These are phyloP conservation scores for Penicillium sclerotigenum DNA, from an alignment of 2,329 filamentous ascomycete species.

Conservation along the genomic window DNA sequence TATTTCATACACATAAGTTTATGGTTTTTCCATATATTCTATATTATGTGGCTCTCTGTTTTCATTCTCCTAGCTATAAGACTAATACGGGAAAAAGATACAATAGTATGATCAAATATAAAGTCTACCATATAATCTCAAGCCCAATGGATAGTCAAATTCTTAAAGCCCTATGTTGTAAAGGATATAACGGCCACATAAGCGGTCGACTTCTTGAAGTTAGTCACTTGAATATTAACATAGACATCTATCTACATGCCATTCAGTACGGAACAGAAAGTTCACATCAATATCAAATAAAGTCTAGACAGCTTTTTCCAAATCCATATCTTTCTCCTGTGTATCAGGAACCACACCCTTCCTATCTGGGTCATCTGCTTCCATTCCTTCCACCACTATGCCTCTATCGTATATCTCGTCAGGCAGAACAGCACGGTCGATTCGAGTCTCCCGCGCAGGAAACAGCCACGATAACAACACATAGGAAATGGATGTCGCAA, in stretches of 20 bases:
- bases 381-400: slow-evolving; percentile 20
- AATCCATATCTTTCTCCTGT: not conserved
- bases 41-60: no score
- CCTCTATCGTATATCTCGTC: slow-evolving; percentile 36
- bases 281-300: not conserved
- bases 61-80: no score
- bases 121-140: not conserved
- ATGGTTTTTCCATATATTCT: no score
- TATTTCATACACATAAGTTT: no score
- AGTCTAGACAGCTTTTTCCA: not conserved
- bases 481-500: slow-evolving; percentile 56
- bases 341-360: slow-evolving; percentile 2
- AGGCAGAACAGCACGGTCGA: slow-evolving; percentile 39
- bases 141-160: not conserved
- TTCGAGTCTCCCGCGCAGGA: slow-evolving; percentile 50
- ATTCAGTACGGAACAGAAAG: not conserved
- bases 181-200: not conserved
- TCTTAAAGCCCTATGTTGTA: not conserved
- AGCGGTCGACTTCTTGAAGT: not conserved
- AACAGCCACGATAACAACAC: slow-evolving; percentile 48
- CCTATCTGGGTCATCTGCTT: slow-evolving; percentile 13
- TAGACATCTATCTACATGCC: not conserved
- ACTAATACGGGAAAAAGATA: no score
- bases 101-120: not conserved
- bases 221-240: not conserved